Base-by-base conservation (phyloP, 495 filamentous ascomycete species). In the Aspergillus sparsus region DNA sequence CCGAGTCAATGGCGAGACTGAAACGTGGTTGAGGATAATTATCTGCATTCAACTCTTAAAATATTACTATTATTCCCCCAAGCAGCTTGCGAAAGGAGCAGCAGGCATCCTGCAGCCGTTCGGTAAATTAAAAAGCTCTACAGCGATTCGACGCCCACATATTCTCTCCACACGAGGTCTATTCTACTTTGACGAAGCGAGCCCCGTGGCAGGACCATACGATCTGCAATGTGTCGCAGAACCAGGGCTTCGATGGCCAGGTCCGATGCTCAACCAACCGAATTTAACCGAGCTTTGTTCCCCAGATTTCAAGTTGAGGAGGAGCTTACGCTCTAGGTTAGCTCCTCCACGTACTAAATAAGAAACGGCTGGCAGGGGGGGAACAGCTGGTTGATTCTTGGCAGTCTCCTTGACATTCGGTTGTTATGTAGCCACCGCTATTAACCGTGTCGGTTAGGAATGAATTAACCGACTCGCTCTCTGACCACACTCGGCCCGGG, bases 271-370 rank as follows among this genome's bases (percentile, higher is more conserved):
- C 36, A 47, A 16, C 45, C 45, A 32, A 51, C 15, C 5, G 16
- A 41, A 49, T 54, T 60, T 60, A 60, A 60, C 58, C 58, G 58
- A 60, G 58, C 15, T 15, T 18, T 44, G 44, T 60, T 60, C 58
- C 58, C 58, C 58, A 18, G 58, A 60, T 60, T 60, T 16, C 34
- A 46, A 5, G 11, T 12, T 8, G 21, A 39, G 18, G 55, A 10
- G 13, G 21, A 27, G 47, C 45, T 47, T 47, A 16, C 9, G 45
- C 45, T 27, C 21, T 27, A 27, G 21, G 21, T 3, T 15, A 47
- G 45, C 45, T 47, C 16, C 45, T 9, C 8, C 12, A 9, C 45
- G 5, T 13, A 9, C 45, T 9, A 21, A 47, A 47, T 15, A 21
- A 21, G 45, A 47, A 47, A 47, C 9, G 45, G 16, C 8, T 12